Evolutionary conservation across 345 rosid genomes (phyloP).

Genomic region (Hibiscus trionum): DNA sequence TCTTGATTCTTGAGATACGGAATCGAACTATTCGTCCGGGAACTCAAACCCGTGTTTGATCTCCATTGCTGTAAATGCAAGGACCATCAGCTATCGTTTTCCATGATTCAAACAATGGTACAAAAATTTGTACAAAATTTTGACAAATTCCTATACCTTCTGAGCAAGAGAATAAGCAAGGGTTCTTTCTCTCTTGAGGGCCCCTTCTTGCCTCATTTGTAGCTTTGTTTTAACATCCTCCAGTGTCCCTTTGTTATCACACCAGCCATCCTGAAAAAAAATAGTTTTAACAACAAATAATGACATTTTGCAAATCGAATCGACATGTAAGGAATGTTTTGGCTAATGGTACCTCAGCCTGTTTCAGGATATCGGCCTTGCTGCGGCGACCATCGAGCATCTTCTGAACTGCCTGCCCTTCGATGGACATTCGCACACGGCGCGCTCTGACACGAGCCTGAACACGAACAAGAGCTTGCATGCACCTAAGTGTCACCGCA

Average conservation of each 20-base stretch:
- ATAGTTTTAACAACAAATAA: neutral
- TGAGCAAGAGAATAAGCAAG: conserved; percentile 83
- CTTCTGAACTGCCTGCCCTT: conserved; percentile 79
- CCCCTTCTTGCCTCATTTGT: conserved; percentile 85
- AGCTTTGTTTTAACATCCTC: conserved; percentile 62
- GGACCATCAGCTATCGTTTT: neutral
- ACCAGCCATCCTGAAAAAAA: conserved; percentile 76
- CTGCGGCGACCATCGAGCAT: conserved; percentile 48
- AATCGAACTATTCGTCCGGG: conserved; percentile 21
- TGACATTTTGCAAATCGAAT: neutral
- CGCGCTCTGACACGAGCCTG: conserved; percentile 94
- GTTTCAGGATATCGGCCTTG: conserved; percentile 60
- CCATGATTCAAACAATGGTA: neutral
- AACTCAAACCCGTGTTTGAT: conserved; percentile 30
- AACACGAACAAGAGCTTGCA: conserved; percentile 97
- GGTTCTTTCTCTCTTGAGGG: conserved; percentile 89
- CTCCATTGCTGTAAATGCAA: conserved; percentile 55
- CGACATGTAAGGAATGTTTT: neutral
- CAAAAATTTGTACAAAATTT: neutral
- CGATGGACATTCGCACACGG: conserved; percentile 70
- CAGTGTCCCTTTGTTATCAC: conserved; percentile 86
- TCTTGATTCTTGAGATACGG: conserved; percentile 44
- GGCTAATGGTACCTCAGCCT: conserved; percentile 55
- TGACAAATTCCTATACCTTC: conserved; percentile 36
- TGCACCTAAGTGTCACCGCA: conserved; percentile 82